Percentiles rank a stretch among this genome's conserved stretches.
phyloP scores from a whole-genome alignment of 2,329 filamentous ascomycete species.

The Penicillium crustosum region DNA sequence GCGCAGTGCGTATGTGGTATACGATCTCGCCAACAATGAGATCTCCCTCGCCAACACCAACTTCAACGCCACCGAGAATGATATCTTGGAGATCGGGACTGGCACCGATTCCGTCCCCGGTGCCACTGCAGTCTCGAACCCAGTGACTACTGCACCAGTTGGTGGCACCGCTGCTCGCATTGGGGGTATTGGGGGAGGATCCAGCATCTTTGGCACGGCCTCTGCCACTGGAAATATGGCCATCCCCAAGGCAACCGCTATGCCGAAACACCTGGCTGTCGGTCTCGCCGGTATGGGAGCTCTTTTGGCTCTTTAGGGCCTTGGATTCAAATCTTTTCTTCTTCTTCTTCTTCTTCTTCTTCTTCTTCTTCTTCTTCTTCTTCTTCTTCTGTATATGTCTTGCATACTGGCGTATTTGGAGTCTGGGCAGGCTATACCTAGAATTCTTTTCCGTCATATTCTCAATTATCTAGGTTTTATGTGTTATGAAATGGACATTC shows the following conservation, averaged over 20 bases:
- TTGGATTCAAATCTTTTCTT: background rate
- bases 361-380: too few species aligned
- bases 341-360: too few species aligned
- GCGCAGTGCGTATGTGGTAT: slow-evolving; percentile 63
- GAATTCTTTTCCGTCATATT: background rate
- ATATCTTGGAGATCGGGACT: slow-evolving; percentile 56
- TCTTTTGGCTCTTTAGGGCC: slow-evolving; percentile 20
- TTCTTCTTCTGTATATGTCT: slow-evolving; percentile 1
- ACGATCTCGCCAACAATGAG: slow-evolving; percentile 60
- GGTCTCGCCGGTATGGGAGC: slow-evolving; percentile 28
- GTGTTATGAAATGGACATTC: slow-evolving; percentile 8
- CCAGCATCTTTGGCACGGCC: slow-evolving; percentile 15
- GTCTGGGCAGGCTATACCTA: slow-evolving; percentile 12
- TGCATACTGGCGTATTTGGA: slow-evolving; percentile 17
- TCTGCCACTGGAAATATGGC: slow-evolving; percentile 21
- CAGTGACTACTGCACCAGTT: slow-evolving; percentile 49
- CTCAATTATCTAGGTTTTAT: background rate
- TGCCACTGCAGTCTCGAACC: slow-evolving; percentile 52
- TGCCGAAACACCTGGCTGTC: slow-evolving; percentile 20
- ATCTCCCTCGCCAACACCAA: slow-evolving; percentile 62
- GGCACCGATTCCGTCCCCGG: slow-evolving; percentile 52
- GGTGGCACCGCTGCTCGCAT: slow-evolving; percentile 48
- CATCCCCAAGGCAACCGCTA: slow-evolving; percentile 11
- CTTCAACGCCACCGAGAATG: slow-evolving; percentile 55
- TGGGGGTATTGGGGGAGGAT: slow-evolving; percentile 24